Conservation (phyloP, 495 filamentous ascomycete genomes). For the Darksidea phi region DNA sequence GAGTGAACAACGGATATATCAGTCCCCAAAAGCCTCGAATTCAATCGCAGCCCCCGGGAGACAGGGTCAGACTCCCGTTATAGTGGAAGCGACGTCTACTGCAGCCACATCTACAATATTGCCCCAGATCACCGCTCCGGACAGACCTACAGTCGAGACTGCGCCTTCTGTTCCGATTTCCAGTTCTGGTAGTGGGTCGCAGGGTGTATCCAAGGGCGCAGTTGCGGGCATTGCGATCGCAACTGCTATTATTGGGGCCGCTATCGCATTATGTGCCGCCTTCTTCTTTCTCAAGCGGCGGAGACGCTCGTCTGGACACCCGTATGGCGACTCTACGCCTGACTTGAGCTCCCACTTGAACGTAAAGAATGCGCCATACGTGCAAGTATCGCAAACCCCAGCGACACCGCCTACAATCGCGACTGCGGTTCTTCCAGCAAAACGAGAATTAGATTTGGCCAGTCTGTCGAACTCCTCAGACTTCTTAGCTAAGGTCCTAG, state of each 20-base stretch:
- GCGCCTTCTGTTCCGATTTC: neutral
- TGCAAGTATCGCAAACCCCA: slow-evolving; percentile 16
- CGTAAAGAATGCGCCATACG: slow-evolving; percentile 4
- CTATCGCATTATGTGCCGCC: slow-evolving; percentile 23
- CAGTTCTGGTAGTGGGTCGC: neutral
- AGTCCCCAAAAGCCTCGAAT: no score
- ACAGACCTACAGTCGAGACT: neutral
- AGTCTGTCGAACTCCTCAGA: slow-evolving; percentile 5
- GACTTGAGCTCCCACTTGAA: slow-evolving; percentile 5
- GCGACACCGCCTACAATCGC: neutral
- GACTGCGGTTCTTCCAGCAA: neutral
- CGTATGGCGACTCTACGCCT: slow-evolving; percentile 11
- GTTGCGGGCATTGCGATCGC: slow-evolving; percentile 29
- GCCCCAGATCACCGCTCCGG: neutral
- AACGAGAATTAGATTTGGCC: slow-evolving; percentile 1
- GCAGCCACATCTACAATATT: neutral
- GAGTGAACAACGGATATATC: no score
- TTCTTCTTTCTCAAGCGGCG: slow-evolving; percentile 28
- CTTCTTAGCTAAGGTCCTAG: slow-evolving; percentile 12
- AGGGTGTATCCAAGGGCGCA: slow-evolving; percentile 27
- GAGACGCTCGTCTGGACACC: neutral
- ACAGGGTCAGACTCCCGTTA: no score
- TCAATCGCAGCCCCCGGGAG: no score
- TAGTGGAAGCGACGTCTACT: no score
- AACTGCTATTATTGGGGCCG: slow-evolving; percentile 26